phyloP scores from a whole-genome alignment of 164 flowering plant genomes.

The Sextonia rubra region DNA sequence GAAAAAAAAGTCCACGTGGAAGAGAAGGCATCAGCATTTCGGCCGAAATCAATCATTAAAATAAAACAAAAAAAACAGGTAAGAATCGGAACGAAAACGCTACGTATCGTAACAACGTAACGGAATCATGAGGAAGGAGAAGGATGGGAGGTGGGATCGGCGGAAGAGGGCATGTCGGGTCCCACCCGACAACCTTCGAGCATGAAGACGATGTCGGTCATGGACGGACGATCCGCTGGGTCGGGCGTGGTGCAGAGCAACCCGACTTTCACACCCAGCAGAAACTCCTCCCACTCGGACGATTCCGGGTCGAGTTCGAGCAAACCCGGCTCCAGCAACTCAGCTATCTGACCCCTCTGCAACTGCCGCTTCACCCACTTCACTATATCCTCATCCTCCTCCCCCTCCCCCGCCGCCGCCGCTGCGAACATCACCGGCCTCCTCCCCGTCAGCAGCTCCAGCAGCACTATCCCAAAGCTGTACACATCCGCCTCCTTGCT shows the following conservation, averaged over 20 bases:
- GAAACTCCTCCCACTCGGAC: slow-evolving; percentile 96
- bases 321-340: slow-evolving; percentile 78
- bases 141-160: slow-evolving; percentile 69
- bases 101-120: neutral
- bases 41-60: neutral
- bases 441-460: slow-evolving; percentile 80
- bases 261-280: slow-evolving; percentile 86
- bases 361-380: slow-evolving; percentile 93
- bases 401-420: neutral
- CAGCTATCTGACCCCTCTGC: slow-evolving; percentile 76
- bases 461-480: slow-evolving; percentile 82
- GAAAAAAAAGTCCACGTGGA: neutral
- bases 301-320: slow-evolving; percentile 95
- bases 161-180: slow-evolving; percentile 74
- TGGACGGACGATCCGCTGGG: slow-evolving; percentile 77
- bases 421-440: slow-evolving; percentile 73
- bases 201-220: slow-evolving; percentile 93
- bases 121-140: slow-evolving; percentile 45
- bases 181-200: slow-evolving; percentile 95
- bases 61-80: neutral
- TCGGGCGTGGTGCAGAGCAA: slow-evolving; percentile 84
- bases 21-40: neutral
- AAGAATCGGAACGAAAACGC: neutral
- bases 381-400: slow-evolving; percentile 83
- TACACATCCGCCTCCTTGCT: slow-evolving; percentile 75